Conservation (phyloP, 1,284 basidiomycete genomes). For the Hortiboletus rubellus region DNA sequence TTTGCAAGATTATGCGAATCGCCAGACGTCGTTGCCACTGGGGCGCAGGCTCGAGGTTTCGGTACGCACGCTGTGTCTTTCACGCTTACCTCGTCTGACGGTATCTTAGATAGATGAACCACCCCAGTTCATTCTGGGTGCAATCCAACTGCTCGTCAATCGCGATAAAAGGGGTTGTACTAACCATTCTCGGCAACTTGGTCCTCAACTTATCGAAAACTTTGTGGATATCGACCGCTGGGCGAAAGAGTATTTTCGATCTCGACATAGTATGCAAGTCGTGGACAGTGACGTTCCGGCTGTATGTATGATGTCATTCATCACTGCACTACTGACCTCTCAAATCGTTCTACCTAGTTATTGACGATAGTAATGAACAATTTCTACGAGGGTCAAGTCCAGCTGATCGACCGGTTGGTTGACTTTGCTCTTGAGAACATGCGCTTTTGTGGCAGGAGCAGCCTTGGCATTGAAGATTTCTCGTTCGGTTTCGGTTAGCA, state of each 20-base stretch:
- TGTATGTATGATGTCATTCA: constrained; percentile 15
- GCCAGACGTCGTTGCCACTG: constrained; percentile 27
- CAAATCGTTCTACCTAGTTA: constrained; percentile 17
- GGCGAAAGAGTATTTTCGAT: constrained; percentile 32
- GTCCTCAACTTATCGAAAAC: constrained; percentile 35
- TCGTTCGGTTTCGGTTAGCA: constrained; percentile 33
- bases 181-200: constrained; percentile 24
- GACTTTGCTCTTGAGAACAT: constrained; percentile 30
- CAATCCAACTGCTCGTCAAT: constrained; percentile 31
- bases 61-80: constrained; percentile 8
- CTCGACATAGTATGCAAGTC: constrained; percentile 11
- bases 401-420: constrained; percentile 31
- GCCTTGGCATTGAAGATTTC: constrained; percentile 25
- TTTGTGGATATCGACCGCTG: constrained; percentile 31
- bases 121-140: constrained; percentile 27
- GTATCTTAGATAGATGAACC: constrained; percentile 27
- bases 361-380: constrained; percentile 33
- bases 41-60: constrained; percentile 28
- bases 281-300: constrained; percentile 21
- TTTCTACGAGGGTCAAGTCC: constrained; percentile 33
- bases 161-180: constrained; percentile 18
- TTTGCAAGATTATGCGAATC: constrained; percentile 31
- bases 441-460: constrained; percentile 16
- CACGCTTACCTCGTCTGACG: constrained; percentile 1
- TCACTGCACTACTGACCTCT: neutral